Percentiles rank a stretch among this genome's conserved stretches.
Conservation (phyloP, 257 asterid genomes). For the Capsicum pubescens region DNA sequence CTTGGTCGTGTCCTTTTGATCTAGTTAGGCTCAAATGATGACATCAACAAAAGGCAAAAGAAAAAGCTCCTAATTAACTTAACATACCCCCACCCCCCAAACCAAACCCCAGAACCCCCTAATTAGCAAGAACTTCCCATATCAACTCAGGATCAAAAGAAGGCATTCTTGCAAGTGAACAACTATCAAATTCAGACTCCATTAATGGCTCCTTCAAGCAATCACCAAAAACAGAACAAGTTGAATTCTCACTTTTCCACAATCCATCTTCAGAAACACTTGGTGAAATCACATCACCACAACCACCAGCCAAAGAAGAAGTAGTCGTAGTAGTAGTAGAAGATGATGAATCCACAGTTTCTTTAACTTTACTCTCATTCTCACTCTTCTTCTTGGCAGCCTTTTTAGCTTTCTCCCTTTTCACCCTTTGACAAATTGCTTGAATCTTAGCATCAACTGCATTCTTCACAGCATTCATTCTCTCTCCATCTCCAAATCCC, state of each 20-base stretch:
- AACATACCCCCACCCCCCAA: background rate
- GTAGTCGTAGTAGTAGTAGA: slow-evolving; percentile 32
- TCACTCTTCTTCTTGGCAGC: slow-evolving; percentile 37
- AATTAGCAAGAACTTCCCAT: slow-evolving; percentile 91
- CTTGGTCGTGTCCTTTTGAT: too few species aligned
- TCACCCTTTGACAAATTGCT: slow-evolving; percentile 78
- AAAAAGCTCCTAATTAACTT: too few species aligned
- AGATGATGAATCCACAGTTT: slow-evolving; percentile 41
- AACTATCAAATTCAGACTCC: slow-evolving; percentile 59
- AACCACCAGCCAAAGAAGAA: slow-evolving; percentile 12
- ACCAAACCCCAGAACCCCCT: slow-evolving; percentile 12
- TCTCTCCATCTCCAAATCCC: slow-evolving; percentile 59
- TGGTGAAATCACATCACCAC: slow-evolving; percentile 41
- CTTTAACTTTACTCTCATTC: background rate
- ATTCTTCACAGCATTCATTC: slow-evolving; percentile 60
- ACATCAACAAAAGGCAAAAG: too few species aligned
- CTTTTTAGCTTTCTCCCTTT: slow-evolving; percentile 51
- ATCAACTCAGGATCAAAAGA: slow-evolving; percentile 91
- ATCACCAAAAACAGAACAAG: slow-evolving; percentile 49
- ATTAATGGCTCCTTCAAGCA: slow-evolving; percentile 35
- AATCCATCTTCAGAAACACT: slow-evolving; percentile 62
- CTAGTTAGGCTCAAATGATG: too few species aligned
- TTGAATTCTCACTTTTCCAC: slow-evolving; percentile 53
- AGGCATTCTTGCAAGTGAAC: slow-evolving; percentile 79
- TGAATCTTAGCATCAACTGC: slow-evolving; percentile 92